phyloP scores from a whole-genome alignment of 352 stramenopile genomes.

The Phytopythium montanum region DNA sequence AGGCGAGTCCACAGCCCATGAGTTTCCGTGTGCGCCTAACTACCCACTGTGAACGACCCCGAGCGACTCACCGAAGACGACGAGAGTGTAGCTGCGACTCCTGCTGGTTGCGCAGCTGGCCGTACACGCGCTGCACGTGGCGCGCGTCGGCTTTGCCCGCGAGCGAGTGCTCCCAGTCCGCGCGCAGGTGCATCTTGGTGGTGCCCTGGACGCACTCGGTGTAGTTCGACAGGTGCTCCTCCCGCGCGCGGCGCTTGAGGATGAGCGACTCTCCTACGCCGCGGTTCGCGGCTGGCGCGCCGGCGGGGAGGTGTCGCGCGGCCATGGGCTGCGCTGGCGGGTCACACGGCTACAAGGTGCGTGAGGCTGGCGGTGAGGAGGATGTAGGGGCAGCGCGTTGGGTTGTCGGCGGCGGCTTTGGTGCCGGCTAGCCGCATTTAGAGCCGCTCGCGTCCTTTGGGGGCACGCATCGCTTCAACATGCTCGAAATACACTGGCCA shows the following conservation, averaged over 20 bases:
- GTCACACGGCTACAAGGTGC: neutral
- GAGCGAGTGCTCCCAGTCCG: slow-evolving; percentile 70
- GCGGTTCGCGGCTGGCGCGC: slow-evolving; percentile 18
- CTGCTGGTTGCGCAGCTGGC: slow-evolving; percentile 66
- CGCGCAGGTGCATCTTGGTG: slow-evolving; percentile 45
- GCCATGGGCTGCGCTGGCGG: neutral
- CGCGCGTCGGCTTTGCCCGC: slow-evolving; percentile 45
- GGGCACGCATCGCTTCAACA: neutral
- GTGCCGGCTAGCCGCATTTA: neutral
- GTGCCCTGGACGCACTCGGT: slow-evolving; percentile 47
- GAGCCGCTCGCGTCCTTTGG: slow-evolving; percentile 1
- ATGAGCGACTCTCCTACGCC: slow-evolving; percentile 71
- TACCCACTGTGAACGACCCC: neutral
- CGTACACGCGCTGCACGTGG: slow-evolving; percentile 38
- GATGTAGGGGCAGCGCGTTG: neutral
- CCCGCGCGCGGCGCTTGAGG: slow-evolving; percentile 65
- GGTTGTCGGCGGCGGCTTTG: neutral
- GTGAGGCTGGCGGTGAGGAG: neutral
- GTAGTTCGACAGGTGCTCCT: slow-evolving; percentile 59
- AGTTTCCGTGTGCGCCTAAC: too few relatives aligned
- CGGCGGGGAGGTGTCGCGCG: slow-evolving; percentile 1
- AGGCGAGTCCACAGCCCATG: neutral
- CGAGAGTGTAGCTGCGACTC: slow-evolving; percentile 69
- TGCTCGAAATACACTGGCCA: slow-evolving; percentile 2
- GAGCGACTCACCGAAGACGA: slow-evolving; percentile 34